Conservation (phyloP, 495 filamentous ascomycete species). For the Daldinia bambusicola region DNA sequence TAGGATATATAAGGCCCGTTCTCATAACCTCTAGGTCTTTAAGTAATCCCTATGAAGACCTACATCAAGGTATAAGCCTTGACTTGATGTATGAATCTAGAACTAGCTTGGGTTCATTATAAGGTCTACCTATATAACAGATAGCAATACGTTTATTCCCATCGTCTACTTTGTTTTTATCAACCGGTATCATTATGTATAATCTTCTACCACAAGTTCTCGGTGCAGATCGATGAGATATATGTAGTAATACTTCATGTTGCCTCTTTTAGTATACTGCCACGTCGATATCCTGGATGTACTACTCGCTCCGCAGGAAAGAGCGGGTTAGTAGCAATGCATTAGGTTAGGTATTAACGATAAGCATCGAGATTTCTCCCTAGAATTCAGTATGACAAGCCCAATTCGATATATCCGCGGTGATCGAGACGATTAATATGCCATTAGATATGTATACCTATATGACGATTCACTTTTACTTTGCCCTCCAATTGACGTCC, state of each 20-base stretch:
- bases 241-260: neutral
- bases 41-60: neutral
- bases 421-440: neutral
- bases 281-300: neutral
- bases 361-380: neutral
- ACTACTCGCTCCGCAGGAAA: neutral
- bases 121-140: neutral
- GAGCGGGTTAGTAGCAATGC: neutral
- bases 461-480: neutral
- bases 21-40: neutral
- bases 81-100: neutral
- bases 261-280: neutral
- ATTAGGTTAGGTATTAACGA: neutral
- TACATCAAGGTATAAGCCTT: neutral
- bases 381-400: neutral
- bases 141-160: neutral
- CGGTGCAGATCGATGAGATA: neutral
- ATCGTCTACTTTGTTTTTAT: neutral
- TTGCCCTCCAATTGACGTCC: neutral
- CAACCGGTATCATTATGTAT: neutral
- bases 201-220: neutral
- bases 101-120: neutral
- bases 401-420: neutral
- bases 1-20: neutral
- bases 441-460: neutral